These are phyloP conservation scores for Stenogyne calaminthoides DNA, from an alignment of 305 asterid genomes.

Conservation along the genomic window DNA sequence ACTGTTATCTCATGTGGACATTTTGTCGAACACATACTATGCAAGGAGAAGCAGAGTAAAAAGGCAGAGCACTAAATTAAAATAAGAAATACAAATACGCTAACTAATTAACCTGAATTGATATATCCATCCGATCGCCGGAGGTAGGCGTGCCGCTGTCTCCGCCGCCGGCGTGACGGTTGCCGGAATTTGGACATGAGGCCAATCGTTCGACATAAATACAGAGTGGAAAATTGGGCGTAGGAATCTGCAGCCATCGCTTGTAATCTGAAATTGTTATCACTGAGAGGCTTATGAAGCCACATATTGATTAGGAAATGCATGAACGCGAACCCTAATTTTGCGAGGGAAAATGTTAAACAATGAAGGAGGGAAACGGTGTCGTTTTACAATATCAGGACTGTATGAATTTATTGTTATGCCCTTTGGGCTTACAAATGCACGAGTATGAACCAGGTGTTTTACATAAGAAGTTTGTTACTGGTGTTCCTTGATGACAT, in stretches of 20 bases:
- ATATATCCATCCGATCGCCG: neutral
- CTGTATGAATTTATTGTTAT: no score
- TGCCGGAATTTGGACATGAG: slow-evolving; percentile 27
- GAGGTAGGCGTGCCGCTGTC: neutral
- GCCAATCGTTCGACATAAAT: slow-evolving; percentile 8
- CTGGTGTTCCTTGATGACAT: no score
- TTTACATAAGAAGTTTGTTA: no score
- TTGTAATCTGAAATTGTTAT: neutral
- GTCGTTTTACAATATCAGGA: no score
- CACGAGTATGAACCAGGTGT: no score
- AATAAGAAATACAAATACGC: neutral
- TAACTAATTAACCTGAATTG: slow-evolving; percentile 18
- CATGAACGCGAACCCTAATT: no score
- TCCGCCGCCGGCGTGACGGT: slow-evolving; percentile 8
- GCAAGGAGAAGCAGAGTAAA: slow-evolving; percentile 1
- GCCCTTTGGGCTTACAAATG: no score
- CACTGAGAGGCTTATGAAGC: neutral
- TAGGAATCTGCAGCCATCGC: neutral
- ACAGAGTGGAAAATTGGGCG: neutral
- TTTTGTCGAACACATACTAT: slow-evolving; percentile 18
- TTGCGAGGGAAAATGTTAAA: no score
- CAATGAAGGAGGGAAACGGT: no score
- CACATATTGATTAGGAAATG: no score
- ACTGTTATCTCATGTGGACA: neutral
- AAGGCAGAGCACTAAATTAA: neutral